phyloP scores from a whole-genome alignment of 179 eudicot species.

The Amaranthus tricolor region DNA sequence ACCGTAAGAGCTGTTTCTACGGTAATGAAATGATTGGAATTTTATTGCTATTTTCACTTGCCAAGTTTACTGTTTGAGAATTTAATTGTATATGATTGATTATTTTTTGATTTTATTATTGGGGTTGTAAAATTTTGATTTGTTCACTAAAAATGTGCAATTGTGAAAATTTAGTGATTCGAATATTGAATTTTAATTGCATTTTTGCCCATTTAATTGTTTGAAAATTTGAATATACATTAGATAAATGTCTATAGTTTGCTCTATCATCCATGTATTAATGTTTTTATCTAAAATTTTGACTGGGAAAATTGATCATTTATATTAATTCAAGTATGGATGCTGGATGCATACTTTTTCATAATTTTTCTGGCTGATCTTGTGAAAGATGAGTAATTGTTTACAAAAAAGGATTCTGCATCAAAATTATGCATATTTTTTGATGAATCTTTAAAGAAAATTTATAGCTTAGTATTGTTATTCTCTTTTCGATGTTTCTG shows the following conservation, averaged over 20 bases:
- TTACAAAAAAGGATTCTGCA: not conserved
- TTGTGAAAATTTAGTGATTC: not conserved
- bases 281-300: too few relatives aligned
- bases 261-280: too few relatives aligned
- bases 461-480: not conserved
- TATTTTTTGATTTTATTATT: not conserved
- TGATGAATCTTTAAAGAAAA: not conserved
- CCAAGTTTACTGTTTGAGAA: not conserved
- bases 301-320: too few relatives aligned
- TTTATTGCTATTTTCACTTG: not conserved
- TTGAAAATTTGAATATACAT: too few relatives aligned
- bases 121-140: conserved; percentile 8
- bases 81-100: not conserved
- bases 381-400: not conserved
- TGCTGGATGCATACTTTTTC: not conserved
- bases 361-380: conserved; percentile 15
- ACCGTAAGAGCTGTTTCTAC: conserved; percentile 52
- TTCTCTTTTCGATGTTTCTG: not conserved
- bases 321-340: too few relatives aligned
- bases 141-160: not conserved
- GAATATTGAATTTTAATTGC: not conserved
- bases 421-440: not conserved
- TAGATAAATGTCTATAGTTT: too few relatives aligned
- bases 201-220: too few relatives aligned
- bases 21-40: conserved; percentile 21